A percentile compares a stretch with the other conserved stretches of the same genome.
These are phyloP conservation scores for Dillenia suffruticosa DNA, from an alignment of 164 flowering plant genomes.

Conservation along the genomic window DNA sequence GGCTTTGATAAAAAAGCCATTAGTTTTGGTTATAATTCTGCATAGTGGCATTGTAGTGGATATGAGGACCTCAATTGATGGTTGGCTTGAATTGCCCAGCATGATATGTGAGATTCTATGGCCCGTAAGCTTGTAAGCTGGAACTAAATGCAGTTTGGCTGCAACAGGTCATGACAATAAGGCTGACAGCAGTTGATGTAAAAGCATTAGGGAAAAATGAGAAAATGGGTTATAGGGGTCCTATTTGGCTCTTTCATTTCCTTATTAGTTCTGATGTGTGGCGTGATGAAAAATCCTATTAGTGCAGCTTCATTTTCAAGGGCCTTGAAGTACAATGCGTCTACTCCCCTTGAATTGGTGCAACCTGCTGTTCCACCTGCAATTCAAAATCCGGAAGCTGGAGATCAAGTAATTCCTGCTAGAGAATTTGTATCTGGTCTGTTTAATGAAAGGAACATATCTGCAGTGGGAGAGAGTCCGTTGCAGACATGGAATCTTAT, in stretches of 20 bases:
- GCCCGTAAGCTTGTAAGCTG: too few species aligned
- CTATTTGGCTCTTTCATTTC: constrained; percentile 54
- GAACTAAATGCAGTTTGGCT: too few species aligned
- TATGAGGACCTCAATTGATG: too few species aligned
- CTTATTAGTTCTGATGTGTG: constrained; percentile 67
- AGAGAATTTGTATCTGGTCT: constrained; percentile 44
- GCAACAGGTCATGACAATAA: too few species aligned
- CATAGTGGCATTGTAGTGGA: too few species aligned
- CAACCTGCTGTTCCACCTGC: constrained; percentile 25
- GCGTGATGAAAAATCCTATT: constrained; percentile 43
- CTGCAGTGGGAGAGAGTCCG: constrained; percentile 49
- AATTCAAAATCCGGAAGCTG: constrained; percentile 40
- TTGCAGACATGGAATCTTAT: constrained; percentile 74
- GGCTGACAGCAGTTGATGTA: too few species aligned
- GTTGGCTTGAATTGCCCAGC: too few species aligned
- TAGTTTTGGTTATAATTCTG: too few species aligned
- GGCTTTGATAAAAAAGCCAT: too few species aligned
- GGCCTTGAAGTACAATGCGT: constrained; percentile 33
- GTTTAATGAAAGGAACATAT: constrained; percentile 50
- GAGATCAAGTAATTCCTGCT: constrained; percentile 46
- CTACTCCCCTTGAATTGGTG: constrained; percentile 72
- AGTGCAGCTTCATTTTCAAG: constrained; percentile 34
- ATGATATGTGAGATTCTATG: too few species aligned
- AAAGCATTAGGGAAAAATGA: constrained; percentile 28
- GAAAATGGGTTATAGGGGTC: constrained; percentile 72